Conservation (phyloP, 2,329 filamentous ascomycete genomes). For the Orbilia blumenaviensis region DNA sequence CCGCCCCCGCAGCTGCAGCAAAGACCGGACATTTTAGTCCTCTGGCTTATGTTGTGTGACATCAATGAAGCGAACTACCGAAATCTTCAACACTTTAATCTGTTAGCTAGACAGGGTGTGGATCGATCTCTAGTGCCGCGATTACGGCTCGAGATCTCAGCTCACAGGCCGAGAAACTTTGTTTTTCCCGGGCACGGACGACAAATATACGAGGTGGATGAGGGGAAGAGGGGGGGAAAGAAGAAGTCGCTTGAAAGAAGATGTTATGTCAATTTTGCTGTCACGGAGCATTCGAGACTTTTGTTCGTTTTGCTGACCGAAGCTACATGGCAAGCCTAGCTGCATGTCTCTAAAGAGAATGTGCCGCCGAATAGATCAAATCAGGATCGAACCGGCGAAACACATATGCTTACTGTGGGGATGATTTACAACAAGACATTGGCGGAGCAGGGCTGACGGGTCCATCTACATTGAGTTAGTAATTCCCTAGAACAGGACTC, state of each 20-base stretch:
- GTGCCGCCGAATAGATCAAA: neutral
- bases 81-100: constrained; percentile 5
- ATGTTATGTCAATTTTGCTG: no score
- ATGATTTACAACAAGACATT: neutral
- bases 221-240: no score
- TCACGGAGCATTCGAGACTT: neutral
- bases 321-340: neutral
- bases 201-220: neutral
- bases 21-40: neutral
- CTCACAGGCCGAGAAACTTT: no score
- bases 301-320: neutral
- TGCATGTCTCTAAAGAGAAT: constrained; percentile 14
- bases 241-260: no score
- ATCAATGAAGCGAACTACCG: constrained; percentile 30
- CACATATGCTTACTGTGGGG: constrained; percentile 31
- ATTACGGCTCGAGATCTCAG: no score
- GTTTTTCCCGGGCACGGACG: no score
- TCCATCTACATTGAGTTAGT: neutral
- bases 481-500: neutral
- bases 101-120: neutral
- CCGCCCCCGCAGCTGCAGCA: constrained; percentile 9
- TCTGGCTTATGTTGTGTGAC: constrained; percentile 30
- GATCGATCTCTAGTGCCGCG: neutral
- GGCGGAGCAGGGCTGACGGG: neutral
- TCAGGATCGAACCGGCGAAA: neutral